Percentiles rank a stretch among this genome's conserved stretches.
Conservation (phyloP, 139 green algal species). For the Picochlorum sp. region DNA sequence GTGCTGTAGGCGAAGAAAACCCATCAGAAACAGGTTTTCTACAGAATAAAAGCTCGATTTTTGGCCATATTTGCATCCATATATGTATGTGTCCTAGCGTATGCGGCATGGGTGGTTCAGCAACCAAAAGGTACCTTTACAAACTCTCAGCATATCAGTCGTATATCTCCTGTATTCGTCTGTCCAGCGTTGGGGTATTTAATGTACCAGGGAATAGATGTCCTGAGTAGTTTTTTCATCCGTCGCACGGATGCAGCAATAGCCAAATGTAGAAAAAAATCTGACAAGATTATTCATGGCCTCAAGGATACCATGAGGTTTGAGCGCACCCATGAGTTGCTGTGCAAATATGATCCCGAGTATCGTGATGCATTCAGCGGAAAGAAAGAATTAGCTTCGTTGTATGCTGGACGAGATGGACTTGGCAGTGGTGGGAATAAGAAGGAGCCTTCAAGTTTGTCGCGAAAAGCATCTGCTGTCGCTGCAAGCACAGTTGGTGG, state of each 20-base stretch:
- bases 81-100: conserved; percentile 6
- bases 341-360: conserved; percentile 62
- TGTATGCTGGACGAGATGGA: not conserved
- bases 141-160: conserved; percentile 23
- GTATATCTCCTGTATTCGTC: conserved; percentile 22
- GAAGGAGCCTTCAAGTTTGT: not conserved
- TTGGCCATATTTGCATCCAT: conserved; percentile 8
- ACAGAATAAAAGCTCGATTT: not conserved
- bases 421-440: not conserved
- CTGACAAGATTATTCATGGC: conserved; percentile 50
- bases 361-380: conserved; percentile 5
- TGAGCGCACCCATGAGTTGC: conserved; percentile 45
- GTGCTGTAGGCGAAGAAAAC: not conserved
- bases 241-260: conserved; percentile 22
- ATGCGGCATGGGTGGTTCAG: conserved; percentile 16
- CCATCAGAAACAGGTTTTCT: not conserved
- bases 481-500: not conserved
- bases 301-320: conserved; percentile 57
- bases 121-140: conserved; percentile 29
- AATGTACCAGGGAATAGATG: conserved; percentile 4
- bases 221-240: conserved; percentile 19
- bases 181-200: conserved; percentile 15
- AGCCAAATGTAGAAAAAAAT: conserved; percentile 25
- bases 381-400: conserved; percentile 1
- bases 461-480: no score